Evolutionary conservation across 805 yeast species (phyloP).

Genomic region (Wickerhamomyces chambardii): DNA sequence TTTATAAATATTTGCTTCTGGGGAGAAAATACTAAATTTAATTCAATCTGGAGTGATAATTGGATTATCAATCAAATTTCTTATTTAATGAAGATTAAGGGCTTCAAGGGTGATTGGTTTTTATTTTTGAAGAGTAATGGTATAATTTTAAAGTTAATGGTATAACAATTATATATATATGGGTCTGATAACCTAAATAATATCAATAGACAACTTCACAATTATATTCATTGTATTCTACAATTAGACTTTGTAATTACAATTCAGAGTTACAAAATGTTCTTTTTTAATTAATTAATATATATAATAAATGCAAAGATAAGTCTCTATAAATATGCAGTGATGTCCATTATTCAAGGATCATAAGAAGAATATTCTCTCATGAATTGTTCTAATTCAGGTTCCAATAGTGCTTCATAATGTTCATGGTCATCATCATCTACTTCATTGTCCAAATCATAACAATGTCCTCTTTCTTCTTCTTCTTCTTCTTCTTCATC

Average conservation of each 20-base stretch:
- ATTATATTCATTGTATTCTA: no score
- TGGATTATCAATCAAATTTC: neutral
- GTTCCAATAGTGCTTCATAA: neutral
- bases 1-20: neutral
- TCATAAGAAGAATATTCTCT: no score
- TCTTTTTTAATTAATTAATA: no score
- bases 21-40: neutral
- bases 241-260: no score
- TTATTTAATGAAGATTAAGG: neutral
- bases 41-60: neutral
- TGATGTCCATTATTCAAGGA: no score
- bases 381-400: constrained; percentile 6
- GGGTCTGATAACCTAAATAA: no score
- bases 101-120: neutral
- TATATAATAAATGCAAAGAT: no score
- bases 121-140: neutral
- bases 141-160: neutral
- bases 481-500: neutral
- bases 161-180: no score
- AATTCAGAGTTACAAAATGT: no score
- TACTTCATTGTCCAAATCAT: neutral
- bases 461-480: neutral
- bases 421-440: neutral
- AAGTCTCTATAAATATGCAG: no score
- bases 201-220: no score